phyloP scores from a whole-genome alignment of 2,329 filamentous ascomycete genomes.

The Ceratocystis variospora region DNA sequence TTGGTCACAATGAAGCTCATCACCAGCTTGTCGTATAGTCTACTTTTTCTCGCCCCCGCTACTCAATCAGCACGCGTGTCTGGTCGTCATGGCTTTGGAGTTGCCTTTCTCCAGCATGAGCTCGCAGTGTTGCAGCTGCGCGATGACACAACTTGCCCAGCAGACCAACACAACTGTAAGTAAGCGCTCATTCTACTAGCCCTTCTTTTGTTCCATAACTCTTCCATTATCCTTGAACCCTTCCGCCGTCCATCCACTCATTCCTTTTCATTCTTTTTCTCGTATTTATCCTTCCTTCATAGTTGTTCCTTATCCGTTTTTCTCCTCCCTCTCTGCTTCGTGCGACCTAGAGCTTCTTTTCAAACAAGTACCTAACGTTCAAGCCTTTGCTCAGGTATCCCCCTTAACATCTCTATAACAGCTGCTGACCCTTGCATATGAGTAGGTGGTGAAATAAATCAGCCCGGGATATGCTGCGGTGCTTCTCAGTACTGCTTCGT shows the following conservation, averaged over 20 bases:
- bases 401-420: too few species aligned
- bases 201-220: neutral
- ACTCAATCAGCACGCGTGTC: neutral
- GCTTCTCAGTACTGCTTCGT: constrained; percentile 36
- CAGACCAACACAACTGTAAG: constrained; percentile 12
- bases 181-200: neutral
- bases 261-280: neutral
- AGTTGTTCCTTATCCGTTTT: neutral
- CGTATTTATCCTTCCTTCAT: neutral
- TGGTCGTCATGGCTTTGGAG: constrained; percentile 6
- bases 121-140: constrained; percentile 7
- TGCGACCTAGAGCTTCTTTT: neutral
- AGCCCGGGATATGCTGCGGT: constrained; percentile 30
- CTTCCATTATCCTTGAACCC: neutral
- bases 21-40: neutral
- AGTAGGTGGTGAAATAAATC: constrained; percentile 32
- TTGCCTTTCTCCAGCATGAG: neutral
- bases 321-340: neutral
- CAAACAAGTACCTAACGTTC: neutral
- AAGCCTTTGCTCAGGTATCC: neutral
- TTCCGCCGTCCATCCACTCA: neutral
- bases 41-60: neutral
- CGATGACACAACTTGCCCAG: neutral
- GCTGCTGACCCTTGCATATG: neutral
- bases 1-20: neutral